A percentile compares a stretch with the other conserved stretches of the same genome.
phyloP scores from a whole-genome alignment of 148 eudicot genomes.

The Persicaria tinctoria region DNA sequence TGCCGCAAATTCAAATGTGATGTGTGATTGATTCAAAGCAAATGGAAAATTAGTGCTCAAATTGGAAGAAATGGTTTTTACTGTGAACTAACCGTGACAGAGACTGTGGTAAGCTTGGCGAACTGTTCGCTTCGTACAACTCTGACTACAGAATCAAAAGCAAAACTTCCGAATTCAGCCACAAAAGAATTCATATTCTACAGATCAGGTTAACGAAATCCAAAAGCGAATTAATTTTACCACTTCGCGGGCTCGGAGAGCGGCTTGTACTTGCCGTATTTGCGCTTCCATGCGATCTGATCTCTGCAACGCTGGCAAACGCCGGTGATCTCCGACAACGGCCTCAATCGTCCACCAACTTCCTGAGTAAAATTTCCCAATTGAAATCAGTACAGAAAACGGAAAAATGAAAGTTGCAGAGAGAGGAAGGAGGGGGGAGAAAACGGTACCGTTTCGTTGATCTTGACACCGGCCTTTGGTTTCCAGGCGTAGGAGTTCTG shows the following conservation, averaged over 20 bases:
- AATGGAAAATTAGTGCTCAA: constrained; percentile 4
- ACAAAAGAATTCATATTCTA: background rate
- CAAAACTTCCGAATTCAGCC: background rate
- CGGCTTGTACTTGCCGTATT: constrained; percentile 89
- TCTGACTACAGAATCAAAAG: constrained; percentile 36
- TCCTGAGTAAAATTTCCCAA: constrained; percentile 32
- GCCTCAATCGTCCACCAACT: constrained; percentile 77
- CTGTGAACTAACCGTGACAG: constrained; percentile 55
- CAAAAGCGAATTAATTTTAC: constrained; percentile 20
- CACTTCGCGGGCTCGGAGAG: constrained; percentile 80
- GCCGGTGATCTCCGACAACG: constrained; percentile 65
- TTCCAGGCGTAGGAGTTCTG: constrained; percentile 84
- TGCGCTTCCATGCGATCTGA: constrained; percentile 98
- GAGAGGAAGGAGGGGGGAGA: background rate
- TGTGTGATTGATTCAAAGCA: background rate
- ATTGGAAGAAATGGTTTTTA: background rate
- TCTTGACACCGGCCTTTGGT: constrained; percentile 57
- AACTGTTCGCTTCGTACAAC: constrained; percentile 78
- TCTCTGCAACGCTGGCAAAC: constrained; percentile 80
- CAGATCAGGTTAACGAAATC: background rate
- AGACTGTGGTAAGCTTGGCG: constrained; percentile 90
- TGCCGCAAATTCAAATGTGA: background rate
- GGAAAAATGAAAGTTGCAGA: background rate
- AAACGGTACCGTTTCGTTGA: constrained; percentile 65
- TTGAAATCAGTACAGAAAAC: background rate